A percentile compares a stretch with the other conserved stretches of the same genome.
Conservation (phyloP, 163 green algal genomes). For the Volvox carteri region DNA sequence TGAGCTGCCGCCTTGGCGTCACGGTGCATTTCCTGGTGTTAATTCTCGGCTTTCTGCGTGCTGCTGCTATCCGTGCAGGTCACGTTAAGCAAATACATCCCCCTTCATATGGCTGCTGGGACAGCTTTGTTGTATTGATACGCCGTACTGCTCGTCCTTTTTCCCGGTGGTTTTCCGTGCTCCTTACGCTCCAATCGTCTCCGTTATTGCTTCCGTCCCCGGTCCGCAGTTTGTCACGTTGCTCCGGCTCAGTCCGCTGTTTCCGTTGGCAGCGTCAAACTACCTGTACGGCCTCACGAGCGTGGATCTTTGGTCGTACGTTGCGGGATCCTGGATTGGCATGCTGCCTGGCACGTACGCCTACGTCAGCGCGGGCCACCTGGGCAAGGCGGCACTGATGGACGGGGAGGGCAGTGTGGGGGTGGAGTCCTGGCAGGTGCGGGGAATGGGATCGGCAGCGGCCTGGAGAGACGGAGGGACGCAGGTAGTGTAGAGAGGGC, state of each 20-base stretch:
- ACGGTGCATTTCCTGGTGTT: too few species aligned
- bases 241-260: conserved; percentile 91
- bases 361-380: conserved; percentile 82
- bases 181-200: neutral
- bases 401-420: conserved; percentile 59
- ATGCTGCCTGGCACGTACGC: conserved; percentile 96
- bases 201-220: neutral
- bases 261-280: conserved; percentile 92
- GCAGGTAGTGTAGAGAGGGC: too few species aligned
- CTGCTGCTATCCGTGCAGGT: too few species aligned
- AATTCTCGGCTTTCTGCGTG: too few species aligned
- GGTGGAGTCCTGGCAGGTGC: conserved; percentile 67
- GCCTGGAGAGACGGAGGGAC: too few species aligned
- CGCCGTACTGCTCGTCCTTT: too few species aligned
- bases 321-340: conserved; percentile 83
- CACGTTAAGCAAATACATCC: too few species aligned
- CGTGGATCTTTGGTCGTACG: conserved; percentile 89
- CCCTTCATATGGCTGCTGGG: too few species aligned
- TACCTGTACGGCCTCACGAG: conserved; percentile 92
- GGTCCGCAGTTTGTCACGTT: conserved; percentile 83
- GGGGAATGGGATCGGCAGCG: neutral
- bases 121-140: too few species aligned
- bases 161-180: too few species aligned
- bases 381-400: conserved; percentile 69
- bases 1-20: too few species aligned